Evolutionary conservation across 495 filamentous ascomycete genomes (phyloP).

Genomic region (Halenospora varia): DNA sequence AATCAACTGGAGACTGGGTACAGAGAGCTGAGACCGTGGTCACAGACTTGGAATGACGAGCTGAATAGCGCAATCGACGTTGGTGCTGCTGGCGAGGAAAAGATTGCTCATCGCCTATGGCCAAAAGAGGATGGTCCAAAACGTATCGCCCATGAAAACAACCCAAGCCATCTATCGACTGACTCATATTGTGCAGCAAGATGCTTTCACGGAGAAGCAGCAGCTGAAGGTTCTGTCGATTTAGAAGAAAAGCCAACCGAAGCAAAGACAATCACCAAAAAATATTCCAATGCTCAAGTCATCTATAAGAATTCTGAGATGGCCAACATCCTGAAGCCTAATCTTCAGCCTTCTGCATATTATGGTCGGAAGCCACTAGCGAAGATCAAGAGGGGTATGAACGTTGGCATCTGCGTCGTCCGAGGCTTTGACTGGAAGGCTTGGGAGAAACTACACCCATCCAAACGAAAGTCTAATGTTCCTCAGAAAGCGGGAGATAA

Average conservation of each 20-base stretch:
- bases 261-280: constrained; percentile 28
- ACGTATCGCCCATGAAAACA: constrained; percentile 24
- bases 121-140: constrained; percentile 49
- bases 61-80: constrained; percentile 87
- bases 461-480: constrained; percentile 44
- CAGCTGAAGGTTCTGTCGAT: constrained; percentile 42
- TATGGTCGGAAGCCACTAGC: constrained; percentile 72
- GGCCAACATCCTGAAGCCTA: constrained; percentile 78
- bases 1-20: constrained; percentile 92
- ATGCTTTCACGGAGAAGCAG: constrained; percentile 52
- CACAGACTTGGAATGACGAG: constrained; percentile 90
- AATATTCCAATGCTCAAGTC: constrained; percentile 67
- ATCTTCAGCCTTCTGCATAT: constrained; percentile 72
- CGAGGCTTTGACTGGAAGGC: constrained; percentile 75
- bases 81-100: constrained; percentile 85
- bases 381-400: constrained; percentile 77
- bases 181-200: constrained; percentile 50
- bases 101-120: constrained; percentile 80
- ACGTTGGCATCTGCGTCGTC: constrained; percentile 80
- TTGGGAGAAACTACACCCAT: constrained; percentile 74
- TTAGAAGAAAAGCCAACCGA: constrained; percentile 30
- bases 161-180: constrained; percentile 27
- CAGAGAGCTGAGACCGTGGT: constrained; percentile 80
- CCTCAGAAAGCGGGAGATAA: constrained; percentile 47
- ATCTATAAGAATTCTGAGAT: constrained; percentile 73